Evolutionary conservation across 805 yeast genomes (phyloP), one percentile per base, ranked within the genome.

Genomic region (Lipomyces sp.): DNA sequence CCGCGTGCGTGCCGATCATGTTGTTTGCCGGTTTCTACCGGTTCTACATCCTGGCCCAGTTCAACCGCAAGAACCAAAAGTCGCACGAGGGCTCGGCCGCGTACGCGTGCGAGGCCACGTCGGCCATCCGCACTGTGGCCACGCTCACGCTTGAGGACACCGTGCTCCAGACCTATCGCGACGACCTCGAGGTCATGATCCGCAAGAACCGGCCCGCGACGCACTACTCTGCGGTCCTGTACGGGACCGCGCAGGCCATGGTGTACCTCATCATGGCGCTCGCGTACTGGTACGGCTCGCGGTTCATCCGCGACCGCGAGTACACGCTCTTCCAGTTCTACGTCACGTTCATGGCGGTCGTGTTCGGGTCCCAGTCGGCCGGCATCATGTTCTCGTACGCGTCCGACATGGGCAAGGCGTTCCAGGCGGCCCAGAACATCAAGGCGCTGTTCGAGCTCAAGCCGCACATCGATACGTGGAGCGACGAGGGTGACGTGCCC

Each of bases 391-490:
- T 72, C 56, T 68, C 73, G 18, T 72, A 62, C 48, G 71, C 76
- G 3, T 74, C 76, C 3, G 74, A 72, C 40, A 68, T 72, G 70
- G 72, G 76, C 33, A 72, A 72, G 51, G 76, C 76, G 14, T 65
- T 60, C 29, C 65, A 64, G n/a, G 74, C 74, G 6, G 65, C 73
- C 3, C 55, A 53, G 16, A 69, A 65, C 45, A 61, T 72, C 29
- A 59, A 62, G 47, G 57, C 65, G 11, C 40, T 73, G 35, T 55
- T 71, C 33, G 66, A 63, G 16, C 59, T 65, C 11, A 29, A 39
- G 34, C 76, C 76, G 5, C 40, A 51, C 21, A 69, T 71, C 40
- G 75, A 72, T 47, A 48, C 63, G 11, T 63, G 67, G 66, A 48
- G 61, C 16, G 31, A 40, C 4, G 62, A 61, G n/a, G 74, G 74